Percentiles rank a stretch among this genome's conserved stretches.
phyloP scores from a whole-genome alignment of 352 stramenopile species.

The Pilasporangium apinafurcum region DNA sequence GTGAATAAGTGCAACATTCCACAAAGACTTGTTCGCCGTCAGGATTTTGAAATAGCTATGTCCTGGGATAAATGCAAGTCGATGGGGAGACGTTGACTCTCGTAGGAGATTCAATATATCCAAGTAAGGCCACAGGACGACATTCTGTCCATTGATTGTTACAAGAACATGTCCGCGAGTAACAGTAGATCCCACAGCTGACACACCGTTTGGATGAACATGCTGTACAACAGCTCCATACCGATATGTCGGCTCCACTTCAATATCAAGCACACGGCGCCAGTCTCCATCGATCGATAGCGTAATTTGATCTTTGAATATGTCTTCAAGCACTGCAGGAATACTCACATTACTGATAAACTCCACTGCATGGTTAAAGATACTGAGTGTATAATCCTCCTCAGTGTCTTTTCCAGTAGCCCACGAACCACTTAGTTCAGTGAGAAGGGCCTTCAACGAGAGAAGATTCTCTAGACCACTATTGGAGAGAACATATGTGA shows the following conservation, averaged over 20 bases:
- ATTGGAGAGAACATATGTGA: conserved; percentile 86
- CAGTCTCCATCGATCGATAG: conserved; percentile 85
- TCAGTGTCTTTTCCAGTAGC: conserved; percentile 50
- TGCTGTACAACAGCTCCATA: conserved; percentile 77
- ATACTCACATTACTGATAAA: conserved; percentile 86
- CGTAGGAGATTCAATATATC: conserved; percentile 62
- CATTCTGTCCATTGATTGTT: conserved; percentile 82
- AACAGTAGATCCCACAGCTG: conserved; percentile 65
- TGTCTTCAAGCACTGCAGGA: conserved; percentile 81
- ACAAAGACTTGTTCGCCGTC: conserved; percentile 81
- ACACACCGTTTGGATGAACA: conserved; percentile 69
- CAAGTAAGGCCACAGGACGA: conserved; percentile 79
- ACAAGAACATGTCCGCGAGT: conserved; percentile 75
- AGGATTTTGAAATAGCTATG: conserved; percentile 86
- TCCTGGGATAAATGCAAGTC: conserved; percentile 79
- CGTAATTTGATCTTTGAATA: conserved; percentile 88
- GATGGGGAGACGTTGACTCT: conserved; percentile 61
- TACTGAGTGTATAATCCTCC: conserved; percentile 56
- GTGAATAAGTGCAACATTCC: conserved; percentile 86
- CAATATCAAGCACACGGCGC: conserved; percentile 72
- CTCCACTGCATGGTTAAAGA: conserved; percentile 76
- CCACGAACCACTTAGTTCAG: conserved; percentile 68
- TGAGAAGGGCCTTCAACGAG: conserved; percentile 70
- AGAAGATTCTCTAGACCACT: conserved; percentile 81
- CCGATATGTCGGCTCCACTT: conserved; percentile 77